These are phyloP conservation scores for Dactylellina sp. DNA, from an alignment of 2,329 filamentous ascomycete species.

Conservation along the genomic window DNA sequence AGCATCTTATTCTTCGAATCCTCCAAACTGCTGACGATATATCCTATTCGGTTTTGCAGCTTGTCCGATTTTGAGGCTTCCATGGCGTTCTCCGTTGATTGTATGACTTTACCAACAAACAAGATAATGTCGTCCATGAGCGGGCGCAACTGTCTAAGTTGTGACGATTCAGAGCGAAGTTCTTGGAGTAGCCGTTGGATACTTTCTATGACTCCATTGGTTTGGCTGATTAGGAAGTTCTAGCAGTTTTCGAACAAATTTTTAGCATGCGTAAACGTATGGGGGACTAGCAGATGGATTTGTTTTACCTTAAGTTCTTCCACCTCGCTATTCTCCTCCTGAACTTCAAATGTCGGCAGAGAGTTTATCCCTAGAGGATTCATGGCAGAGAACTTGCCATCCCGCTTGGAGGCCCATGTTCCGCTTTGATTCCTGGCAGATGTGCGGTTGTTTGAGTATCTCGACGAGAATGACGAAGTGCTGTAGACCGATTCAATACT, in stretches of 20 bases:
- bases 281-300: no score
- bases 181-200: conserved; percentile 83
- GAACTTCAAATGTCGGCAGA: conserved; percentile 51
- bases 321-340: conserved; percentile 52
- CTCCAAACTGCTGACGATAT: conserved; percentile 69
- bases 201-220: conserved; percentile 79
- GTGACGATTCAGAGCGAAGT: conserved; percentile 73
- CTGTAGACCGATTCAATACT: conserved; percentile 61
- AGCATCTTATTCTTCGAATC: conserved; percentile 72
- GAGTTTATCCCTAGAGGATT: conserved; percentile 47
- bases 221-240: conserved; percentile 74
- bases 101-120: conserved; percentile 77
- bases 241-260: conserved; percentile 1
- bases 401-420: conserved; percentile 48
- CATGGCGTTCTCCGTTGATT: conserved; percentile 72
- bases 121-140: conserved; percentile 75
- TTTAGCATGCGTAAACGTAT: no score
- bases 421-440: conserved; percentile 53
- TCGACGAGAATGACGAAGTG: conserved; percentile 56
- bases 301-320: conserved; percentile 49
- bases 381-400: conserved; percentile 47
- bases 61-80: conserved; percentile 31
- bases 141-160: conserved; percentile 72
- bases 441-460: conserved; percentile 52
- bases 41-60: conserved; percentile 63